A percentile compares a stretch with the other conserved stretches of the same genome.
Evolutionary conservation across 495 filamentous ascomycete genomes (phyloP).

Genomic region (Xylaria longipes): DNA sequence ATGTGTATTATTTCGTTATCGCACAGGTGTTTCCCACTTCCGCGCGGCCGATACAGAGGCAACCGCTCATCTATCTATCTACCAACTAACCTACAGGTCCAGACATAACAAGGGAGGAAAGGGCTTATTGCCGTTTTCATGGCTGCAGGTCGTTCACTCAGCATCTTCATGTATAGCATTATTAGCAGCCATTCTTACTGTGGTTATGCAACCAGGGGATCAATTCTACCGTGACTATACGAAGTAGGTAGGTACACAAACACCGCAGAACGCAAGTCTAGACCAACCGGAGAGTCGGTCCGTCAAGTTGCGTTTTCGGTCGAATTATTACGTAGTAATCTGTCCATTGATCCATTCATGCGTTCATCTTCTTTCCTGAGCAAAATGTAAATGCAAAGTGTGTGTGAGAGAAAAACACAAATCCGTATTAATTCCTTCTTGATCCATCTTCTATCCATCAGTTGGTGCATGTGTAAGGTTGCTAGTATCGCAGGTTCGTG

Average conservation of each 20-base stretch:
- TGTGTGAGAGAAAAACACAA: not conserved
- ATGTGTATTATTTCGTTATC: not conserved
- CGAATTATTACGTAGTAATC: not conserved
- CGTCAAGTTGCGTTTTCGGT: not conserved
- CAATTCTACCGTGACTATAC: slow-evolving; percentile 19
- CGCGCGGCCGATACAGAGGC: not conserved
- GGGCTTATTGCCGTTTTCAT: not conserved
- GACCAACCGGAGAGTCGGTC: slow-evolving; percentile 8
- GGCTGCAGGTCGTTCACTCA: not conserved
- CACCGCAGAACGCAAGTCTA: slow-evolving; percentile 9
- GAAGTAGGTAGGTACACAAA: slow-evolving; percentile 24
- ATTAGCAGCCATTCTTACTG: not conserved
- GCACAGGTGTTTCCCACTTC: not conserved
- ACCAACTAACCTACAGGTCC: not conserved
- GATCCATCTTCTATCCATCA: slow-evolving; percentile 19
- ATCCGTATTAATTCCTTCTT: slow-evolving; percentile 11
- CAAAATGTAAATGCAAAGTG: slow-evolving; percentile 17
- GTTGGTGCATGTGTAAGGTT: not conserved
- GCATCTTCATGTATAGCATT: not conserved
- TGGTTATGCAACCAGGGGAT: not conserved
- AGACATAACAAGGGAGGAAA: not conserved
- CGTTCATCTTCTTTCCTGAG: slow-evolving; percentile 11
- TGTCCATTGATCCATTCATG: slow-evolving; percentile 8
- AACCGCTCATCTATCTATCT: not conserved
- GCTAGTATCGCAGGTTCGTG: not conserved